These are phyloP conservation scores for Candida dajiaensis DNA, from an alignment of 805 yeast genomes.

Conservation along the genomic window DNA sequence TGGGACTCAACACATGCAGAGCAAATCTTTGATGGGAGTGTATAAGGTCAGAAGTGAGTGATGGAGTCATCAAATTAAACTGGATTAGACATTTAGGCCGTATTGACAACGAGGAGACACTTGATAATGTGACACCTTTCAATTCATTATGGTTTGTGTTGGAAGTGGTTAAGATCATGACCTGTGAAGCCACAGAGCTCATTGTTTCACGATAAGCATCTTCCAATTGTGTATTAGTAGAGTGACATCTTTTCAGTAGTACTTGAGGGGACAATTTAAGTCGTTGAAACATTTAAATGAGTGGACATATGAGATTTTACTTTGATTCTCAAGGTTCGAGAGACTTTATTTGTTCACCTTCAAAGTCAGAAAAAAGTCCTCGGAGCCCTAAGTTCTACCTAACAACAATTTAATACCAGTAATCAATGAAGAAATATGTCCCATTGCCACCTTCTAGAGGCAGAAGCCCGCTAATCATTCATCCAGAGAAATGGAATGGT, in stretches of 20 bases:
- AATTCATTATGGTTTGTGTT: constrained; percentile 22
- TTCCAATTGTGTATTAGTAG: constrained; percentile 3
- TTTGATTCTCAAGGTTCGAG: too few species aligned
- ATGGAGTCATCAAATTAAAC: constrained; percentile 83
- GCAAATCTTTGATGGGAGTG: constrained; percentile 59
- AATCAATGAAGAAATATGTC: constrained; percentile 4
- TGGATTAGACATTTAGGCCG: constrained; percentile 74
- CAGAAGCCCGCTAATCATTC: constrained; percentile 9
- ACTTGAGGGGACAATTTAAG: not conserved
- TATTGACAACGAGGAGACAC: constrained; percentile 77
- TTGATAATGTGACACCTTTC: constrained; percentile 81
- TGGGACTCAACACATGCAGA: constrained; percentile 69
- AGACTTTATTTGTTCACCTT: too few species aligned
- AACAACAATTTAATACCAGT: too few species aligned
- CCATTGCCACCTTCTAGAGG: constrained; percentile 5
- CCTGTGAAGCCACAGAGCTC: constrained; percentile 45
- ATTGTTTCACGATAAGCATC: constrained; percentile 30
- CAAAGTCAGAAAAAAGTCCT: not conserved
- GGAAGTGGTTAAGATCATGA: constrained; percentile 55
- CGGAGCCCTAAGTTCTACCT: not conserved
- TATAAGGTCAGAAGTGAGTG: constrained; percentile 65
- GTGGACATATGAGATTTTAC: too few species aligned
- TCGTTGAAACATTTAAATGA: not conserved
- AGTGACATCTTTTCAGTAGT: constrained; percentile 10
- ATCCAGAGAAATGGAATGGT: constrained; percentile 9